These are phyloP conservation scores for Pythium apleroticum DNA, from an alignment of 352 stramenopile species.

Conservation along the genomic window DNA sequence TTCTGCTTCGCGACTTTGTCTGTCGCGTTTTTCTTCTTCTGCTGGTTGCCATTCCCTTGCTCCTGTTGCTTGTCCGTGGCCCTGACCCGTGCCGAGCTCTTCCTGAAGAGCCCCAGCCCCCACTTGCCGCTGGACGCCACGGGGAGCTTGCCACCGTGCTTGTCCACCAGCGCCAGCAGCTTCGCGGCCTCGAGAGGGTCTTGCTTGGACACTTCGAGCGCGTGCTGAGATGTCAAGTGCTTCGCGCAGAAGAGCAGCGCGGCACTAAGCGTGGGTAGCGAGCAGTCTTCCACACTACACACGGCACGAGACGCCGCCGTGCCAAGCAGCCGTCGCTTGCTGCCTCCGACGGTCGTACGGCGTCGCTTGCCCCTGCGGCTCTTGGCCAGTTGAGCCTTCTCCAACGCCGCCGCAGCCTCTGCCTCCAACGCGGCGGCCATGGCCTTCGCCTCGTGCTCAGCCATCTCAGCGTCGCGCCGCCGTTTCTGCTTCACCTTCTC, in stretches of 20 bases:
- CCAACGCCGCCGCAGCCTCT: constrained; percentile 15
- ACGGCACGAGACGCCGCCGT: constrained; percentile 24
- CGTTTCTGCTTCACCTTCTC: constrained; percentile 56
- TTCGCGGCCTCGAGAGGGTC: constrained; percentile 64
- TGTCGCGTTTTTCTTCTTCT: constrained; percentile 4
- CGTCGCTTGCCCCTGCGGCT: constrained; percentile 11
- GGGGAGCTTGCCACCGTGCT: constrained; percentile 21
- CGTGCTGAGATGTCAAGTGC: constrained; percentile 69
- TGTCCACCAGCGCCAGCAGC: constrained; percentile 50
- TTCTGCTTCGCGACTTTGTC: background rate
- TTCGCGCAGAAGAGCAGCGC: constrained; percentile 42
- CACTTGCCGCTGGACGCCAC: background rate
- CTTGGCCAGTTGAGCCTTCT: constrained; percentile 12
- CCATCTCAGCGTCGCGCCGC: constrained; percentile 45
- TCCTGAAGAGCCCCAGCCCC: background rate
- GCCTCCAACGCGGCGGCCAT: constrained; percentile 40
- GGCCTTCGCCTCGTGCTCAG: constrained; percentile 51
- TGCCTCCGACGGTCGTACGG: constrained; percentile 30
- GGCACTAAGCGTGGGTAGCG: constrained; percentile 28
- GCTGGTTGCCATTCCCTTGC: background rate
- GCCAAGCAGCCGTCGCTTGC: constrained; percentile 24
- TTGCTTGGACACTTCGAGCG: constrained; percentile 52
- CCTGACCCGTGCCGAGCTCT: background rate
- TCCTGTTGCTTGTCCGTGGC: background rate
- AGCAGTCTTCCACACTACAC: constrained; percentile 42